Conservation (phyloP, 306 rosid genomes). For the Chamaecrista fasciculata region DNA sequence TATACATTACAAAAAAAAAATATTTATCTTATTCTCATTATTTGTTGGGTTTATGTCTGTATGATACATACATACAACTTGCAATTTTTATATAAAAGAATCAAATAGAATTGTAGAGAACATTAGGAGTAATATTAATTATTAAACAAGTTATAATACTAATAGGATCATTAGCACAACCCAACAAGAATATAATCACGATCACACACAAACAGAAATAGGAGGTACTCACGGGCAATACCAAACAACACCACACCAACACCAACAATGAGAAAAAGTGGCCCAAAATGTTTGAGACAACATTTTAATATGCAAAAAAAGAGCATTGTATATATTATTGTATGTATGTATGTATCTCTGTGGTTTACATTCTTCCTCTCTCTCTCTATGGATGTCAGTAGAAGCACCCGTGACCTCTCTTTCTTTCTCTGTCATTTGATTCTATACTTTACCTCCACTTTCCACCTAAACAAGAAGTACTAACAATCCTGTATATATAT, state of each 20-base stretch:
- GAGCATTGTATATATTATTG: too few relatives aligned
- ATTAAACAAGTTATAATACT: too few relatives aligned
- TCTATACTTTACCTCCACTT: slow-evolving; percentile 59
- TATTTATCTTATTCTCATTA: too few relatives aligned
- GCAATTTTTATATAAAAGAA: too few relatives aligned
- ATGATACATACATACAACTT: too few relatives aligned
- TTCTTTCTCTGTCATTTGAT: slow-evolving; percentile 36
- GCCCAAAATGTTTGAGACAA: slow-evolving; percentile 13
- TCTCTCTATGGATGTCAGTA: slow-evolving; percentile 35
- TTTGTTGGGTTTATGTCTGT: too few relatives aligned
- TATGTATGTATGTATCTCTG: too few relatives aligned
- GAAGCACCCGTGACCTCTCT: slow-evolving; percentile 80
- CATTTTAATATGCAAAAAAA: slow-evolving; percentile 46
- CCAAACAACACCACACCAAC: slow-evolving; percentile 46
- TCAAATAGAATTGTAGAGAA: too few relatives aligned
- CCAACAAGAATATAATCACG: slow-evolving; percentile 41
- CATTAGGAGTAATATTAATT: too few relatives aligned
- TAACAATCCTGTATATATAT: slow-evolving; percentile 29
- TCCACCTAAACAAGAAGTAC: slow-evolving; percentile 36
- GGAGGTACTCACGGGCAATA: slow-evolving; percentile 76
- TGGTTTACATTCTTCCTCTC: slow-evolving; percentile 42
- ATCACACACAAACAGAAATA: slow-evolving; percentile 46
- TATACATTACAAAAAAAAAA: too few relatives aligned
- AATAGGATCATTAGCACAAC: neutral
- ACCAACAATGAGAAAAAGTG: slow-evolving; percentile 43